Base-by-base conservation (phyloP, 2,329 filamentous ascomycete genomes). In the Zymoseptoria pseudotritici region DNA sequence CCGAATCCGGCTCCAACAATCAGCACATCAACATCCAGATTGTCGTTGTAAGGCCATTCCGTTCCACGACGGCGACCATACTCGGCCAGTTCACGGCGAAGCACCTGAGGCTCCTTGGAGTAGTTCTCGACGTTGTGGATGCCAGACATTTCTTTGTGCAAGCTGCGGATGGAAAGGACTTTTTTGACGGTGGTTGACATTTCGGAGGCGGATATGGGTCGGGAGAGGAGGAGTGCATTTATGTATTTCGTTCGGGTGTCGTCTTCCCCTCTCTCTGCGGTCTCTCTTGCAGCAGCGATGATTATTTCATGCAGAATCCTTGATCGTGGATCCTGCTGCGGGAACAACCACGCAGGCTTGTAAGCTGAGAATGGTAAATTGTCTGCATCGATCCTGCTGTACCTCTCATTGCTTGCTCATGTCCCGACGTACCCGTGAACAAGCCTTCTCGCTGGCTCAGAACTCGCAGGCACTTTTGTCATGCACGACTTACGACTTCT, bases 1-100 rank as follows among this genome's bases (percentile, higher is more conserved):
- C 74, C 74, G 56, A 77, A 77, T 0, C 76, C 76, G 51, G 74
- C 76, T 26, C 75, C 76, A 3, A 78, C 74, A 17, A 67, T 60
- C 22, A 59, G 21, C 4, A 53, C 53, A 55, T 69, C 68, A 31
- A 66, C 56, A 10, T 68, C 66, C 21, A 72, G 64, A 4, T 69
- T 62, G 54, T 71, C 69, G 21, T 65, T 61, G 36, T 70, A 70
- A 17, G 61, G 62, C 3, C 63, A 61, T 58, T 65, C 64, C 5
- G 50, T 59, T 22, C 61, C 58, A 17, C 58, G 53, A 46, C 63
- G 59, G 6, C 62, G 58, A 24, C 64, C 65, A 56, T 64, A 67
- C 57, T 66, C 63, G 3, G 52, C 31, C 19, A 61, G 59, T 19
- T 61, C 59, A 19, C 55, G 57, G 29, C 57, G 56, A 46, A 63